phyloP scores from a whole-genome alignment of 2,329 filamentous ascomycete genomes.

The Pyrenochaeta sp. region DNA sequence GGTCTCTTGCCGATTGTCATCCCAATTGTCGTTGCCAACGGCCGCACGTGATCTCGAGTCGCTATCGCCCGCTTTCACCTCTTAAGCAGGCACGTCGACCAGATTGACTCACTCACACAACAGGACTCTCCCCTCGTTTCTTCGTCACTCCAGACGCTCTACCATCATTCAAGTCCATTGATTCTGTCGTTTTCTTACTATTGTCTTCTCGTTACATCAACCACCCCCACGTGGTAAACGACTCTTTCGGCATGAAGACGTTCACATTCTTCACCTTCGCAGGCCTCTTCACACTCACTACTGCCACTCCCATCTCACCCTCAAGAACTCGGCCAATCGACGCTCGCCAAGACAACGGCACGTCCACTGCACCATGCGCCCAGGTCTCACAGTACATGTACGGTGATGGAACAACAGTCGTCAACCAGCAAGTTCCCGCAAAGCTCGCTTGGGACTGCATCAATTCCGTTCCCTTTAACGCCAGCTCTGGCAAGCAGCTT shows the following conservation, averaged over 20 bases:
- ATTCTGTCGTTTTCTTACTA: slow-evolving; percentile 6
- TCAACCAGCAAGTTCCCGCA: slow-evolving; percentile 49
- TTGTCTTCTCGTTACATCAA: slow-evolving; percentile 4
- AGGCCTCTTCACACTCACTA: slow-evolving; percentile 29
- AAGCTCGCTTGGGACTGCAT: slow-evolving; percentile 56
- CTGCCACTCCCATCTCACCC: slow-evolving; percentile 34
- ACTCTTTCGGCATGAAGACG: slow-evolving; percentile 30
- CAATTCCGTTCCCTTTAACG: slow-evolving; percentile 55
- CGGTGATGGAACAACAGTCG: slow-evolving; percentile 17
- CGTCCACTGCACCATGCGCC: slow-evolving; percentile 38
- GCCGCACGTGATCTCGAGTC: slow-evolving; percentile 13
- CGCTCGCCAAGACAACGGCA: slow-evolving; percentile 33
- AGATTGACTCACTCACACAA: background rate
- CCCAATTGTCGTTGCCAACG: background rate
- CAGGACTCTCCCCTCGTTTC: slow-evolving; percentile 5
- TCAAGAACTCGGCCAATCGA: slow-evolving; percentile 20
- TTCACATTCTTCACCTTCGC: slow-evolving; percentile 28
- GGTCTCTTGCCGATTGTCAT: background rate
- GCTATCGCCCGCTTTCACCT: slow-evolving; percentile 18
- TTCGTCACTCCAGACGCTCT: slow-evolving; percentile 1
- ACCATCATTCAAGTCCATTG: slow-evolving; percentile 6
- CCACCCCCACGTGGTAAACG: slow-evolving; percentile 1
- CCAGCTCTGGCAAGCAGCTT: slow-evolving; percentile 49
- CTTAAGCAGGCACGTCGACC: slow-evolving; percentile 13
- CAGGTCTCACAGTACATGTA: slow-evolving; percentile 44